phyloP scores from a whole-genome alignment of 2,329 filamentous ascomycete genomes.

The Scytalidium lignicola region DNA sequence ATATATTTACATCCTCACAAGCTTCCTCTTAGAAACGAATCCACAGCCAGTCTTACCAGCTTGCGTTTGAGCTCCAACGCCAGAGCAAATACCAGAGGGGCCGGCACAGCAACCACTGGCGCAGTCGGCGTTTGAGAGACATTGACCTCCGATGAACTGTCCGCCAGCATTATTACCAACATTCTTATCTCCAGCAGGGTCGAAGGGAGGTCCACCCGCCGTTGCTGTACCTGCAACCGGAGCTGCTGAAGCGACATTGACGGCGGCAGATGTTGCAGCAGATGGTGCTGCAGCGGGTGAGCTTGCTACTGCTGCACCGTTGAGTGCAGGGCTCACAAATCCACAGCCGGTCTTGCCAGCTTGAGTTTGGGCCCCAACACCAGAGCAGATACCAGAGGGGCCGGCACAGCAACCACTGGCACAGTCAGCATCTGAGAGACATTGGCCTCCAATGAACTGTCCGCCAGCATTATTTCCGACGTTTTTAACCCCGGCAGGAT shows the following conservation, averaged over 20 bases:
- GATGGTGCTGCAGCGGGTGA: slow-evolving; percentile 20
- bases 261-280: slow-evolving; percentile 4
- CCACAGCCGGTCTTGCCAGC: slow-evolving; percentile 32
- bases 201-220: slow-evolving; percentile 7
- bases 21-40: slow-evolving; percentile 1
- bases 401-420: slow-evolving; percentile 15
- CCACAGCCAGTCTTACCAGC: background rate
- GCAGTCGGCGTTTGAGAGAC: background rate
- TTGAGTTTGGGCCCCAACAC: slow-evolving; percentile 25
- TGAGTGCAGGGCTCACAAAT: slow-evolving; percentile 13
- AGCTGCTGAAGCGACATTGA: slow-evolving; percentile 1
- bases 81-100: background rate
- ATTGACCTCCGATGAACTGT: slow-evolving; percentile 1
- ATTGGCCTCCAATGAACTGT: slow-evolving; percentile 20
- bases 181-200: slow-evolving; percentile 1
- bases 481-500: slow-evolving; percentile 9
- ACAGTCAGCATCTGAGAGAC: slow-evolving; percentile 16
- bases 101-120: slow-evolving; percentile 1
- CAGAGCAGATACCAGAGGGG: slow-evolving; percentile 28
- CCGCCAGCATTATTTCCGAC: slow-evolving; percentile 15
- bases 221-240: background rate
- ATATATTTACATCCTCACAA: background rate
- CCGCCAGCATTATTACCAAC: background rate
- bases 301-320: background rate
- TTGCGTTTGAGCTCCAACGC: background rate